Percentiles rank a stretch among this genome's conserved stretches.
Evolutionary conservation across 164 flowering plant species (phyloP).

Genomic region (Stephania yunnanensis): DNA sequence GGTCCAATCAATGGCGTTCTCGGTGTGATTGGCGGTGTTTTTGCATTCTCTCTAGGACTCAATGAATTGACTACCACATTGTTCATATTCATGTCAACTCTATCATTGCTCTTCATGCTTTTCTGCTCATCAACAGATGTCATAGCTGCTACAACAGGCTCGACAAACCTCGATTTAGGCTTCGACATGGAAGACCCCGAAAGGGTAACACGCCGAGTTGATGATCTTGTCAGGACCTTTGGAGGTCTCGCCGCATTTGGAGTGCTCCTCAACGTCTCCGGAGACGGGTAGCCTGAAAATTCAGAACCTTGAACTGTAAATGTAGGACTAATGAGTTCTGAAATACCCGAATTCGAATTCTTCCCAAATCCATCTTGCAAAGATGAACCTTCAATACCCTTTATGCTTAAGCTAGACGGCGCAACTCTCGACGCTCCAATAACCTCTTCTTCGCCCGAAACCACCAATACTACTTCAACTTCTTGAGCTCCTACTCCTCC

Average conservation of each 20-base stretch:
- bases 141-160: constrained; percentile 20
- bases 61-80: neutral
- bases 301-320: constrained; percentile 18
- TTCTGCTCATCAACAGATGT: constrained; percentile 4
- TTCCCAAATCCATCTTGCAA: constrained; percentile 2
- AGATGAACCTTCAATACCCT: constrained; percentile 9
- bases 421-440: constrained; percentile 1
- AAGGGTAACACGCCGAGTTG: constrained; percentile 13
- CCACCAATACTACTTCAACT: constrained; percentile 5
- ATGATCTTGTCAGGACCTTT: constrained; percentile 8
- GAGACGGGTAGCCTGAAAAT: constrained; percentile 22
- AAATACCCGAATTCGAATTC: neutral
- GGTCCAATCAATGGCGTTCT: constrained; percentile 36
- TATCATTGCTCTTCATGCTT: constrained; percentile 6
- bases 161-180: constrained; percentile 43
- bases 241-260: constrained; percentile 35
- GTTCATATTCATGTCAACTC: neutral
- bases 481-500: neutral
- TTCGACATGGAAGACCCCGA: constrained; percentile 28
- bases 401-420: neutral
- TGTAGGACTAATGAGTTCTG: constrained; percentile 5
- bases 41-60: constrained; percentile 7
- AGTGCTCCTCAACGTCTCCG: constrained; percentile 20
- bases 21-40: constrained; percentile 28
- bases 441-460: constrained; percentile 24